phyloP scores from a whole-genome alignment of 1,284 basidiomycete genomes.

The Ceratobasidium sp. region DNA sequence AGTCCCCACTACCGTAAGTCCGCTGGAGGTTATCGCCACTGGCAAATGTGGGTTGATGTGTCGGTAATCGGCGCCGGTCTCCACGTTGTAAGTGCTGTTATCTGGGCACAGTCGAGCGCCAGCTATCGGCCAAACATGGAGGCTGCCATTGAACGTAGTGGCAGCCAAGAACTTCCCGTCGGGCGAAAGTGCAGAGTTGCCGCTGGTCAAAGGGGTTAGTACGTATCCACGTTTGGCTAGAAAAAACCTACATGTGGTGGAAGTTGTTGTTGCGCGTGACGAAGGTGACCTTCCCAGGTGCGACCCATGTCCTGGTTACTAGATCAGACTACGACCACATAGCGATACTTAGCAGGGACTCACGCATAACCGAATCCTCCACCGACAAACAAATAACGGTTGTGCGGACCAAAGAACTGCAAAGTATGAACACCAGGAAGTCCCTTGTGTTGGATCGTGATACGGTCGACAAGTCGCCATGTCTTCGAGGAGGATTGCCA shows the following conservation, averaged over 20 bases:
- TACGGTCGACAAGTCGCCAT: neutral
- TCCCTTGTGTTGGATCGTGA: neutral
- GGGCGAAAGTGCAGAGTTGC: neutral
- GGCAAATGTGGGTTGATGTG: neutral
- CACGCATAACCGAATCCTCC: neutral
- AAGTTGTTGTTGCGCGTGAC: neutral
- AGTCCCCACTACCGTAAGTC: neutral
- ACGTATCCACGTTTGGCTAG: too few relatives aligned
- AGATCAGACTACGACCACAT: too few relatives aligned
- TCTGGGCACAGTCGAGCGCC: neutral
- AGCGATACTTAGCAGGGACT: too few relatives aligned
- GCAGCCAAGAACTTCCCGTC: neutral
- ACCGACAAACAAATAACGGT: neutral
- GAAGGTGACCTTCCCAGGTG: neutral
- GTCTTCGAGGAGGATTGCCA: neutral
- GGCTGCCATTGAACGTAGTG: neutral
- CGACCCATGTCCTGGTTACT: neutral
- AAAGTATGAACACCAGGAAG: neutral
- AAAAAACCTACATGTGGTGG: neutral
- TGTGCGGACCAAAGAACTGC: neutral
- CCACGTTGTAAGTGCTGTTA: neutral
- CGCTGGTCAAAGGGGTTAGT: neutral
- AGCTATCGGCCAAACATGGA: neutral
- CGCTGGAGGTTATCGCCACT: neutral
- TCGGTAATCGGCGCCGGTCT: neutral